Evolutionary conservation across 164 flowering plant species (phyloP), one percentile per base, ranked within the genome.

Genomic region (Warburgia ugandensis): DNA sequence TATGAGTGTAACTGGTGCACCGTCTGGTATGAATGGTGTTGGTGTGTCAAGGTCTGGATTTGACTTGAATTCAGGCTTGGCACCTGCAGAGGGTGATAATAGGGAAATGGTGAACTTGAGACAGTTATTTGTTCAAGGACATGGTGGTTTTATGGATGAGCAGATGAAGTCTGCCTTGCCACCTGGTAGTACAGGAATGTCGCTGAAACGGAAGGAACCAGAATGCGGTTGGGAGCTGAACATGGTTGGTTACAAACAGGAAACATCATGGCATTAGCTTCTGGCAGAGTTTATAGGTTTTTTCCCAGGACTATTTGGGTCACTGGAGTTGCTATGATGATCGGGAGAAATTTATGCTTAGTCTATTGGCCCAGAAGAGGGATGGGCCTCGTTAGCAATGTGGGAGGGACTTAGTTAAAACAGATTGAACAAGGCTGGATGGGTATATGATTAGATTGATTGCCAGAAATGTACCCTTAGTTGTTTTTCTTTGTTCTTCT

Each of bases 131-230:
- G 26, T 47, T 35, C 76, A 67, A 3, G 74, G 70, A 33, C 80
- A 70, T 40, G 63, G 68, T 38, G 63, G 68, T 51, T 36, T 68
- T 5, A 39, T 67, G 62, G 94, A 75, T 16, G 94, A 76, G 55
- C 83, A 67, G 37, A 28, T 62, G 53, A 62, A 77, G 64, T 16
- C 45, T 8, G 39, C 38, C 3, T 26, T 58, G 20, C 82, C 68
- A 45, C 64, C 77, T 6, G 52, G 68, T 2, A 64, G 84, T 57
- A 72, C 82, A 6, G 76, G 72, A 21, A 48, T 45, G 70, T 70
- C 56, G 72, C 52, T 54, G 19, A 91, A 83, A 56, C 68, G 96
- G 46, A 83, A 77, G 69, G 96, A 87, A 62, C 84, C 91, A 2
- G 96, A 88, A 10, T 48, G 73, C 37, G 90, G 85, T 21, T 80